Base-by-base conservation (phyloP, 148 eudicot species). In the Fagopyrum tataricum region DNA sequence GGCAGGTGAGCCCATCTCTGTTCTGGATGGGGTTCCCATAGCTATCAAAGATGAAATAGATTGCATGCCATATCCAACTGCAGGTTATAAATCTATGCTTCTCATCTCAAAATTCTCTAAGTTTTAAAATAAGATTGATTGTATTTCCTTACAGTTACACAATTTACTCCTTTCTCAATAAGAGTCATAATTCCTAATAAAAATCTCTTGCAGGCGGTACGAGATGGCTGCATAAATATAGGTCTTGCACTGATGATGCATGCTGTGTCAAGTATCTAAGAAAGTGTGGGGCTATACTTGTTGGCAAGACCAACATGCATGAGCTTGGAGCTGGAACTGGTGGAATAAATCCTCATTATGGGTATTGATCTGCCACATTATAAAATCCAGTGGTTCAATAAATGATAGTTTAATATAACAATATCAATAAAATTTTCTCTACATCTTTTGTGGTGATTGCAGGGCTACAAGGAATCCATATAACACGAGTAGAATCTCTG, bases 301-400 rank as follows among this genome's bases (percentile, higher is more conserved):
- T 96, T 49, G 99, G 99, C 23, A 96, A 96, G 80, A 92, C 99
- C 39, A 96, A 96, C 76, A 96, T 96, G 99, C 99, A 96, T 81
- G 99, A 96, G 80, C 96, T 96, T 71, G 99, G 99, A 51, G 90
- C 94, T 18, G 99, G 99, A 68, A 80, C 86, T n/a, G 90, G 96
- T 83, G 99, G 99, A 53, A 92, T 96, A 72, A 96, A 96, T 81
- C 99, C 99, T 84, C 97, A 96, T 80, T 90, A 96, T 14, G 97
- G 99, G 99, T 96, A 70, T 10, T 15, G 15, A 15, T 23, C 41
- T n/a, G 14, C 53, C 53, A 13, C 18, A 49, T 15, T 49, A 49
- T 49, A 1, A 55, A 55, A 55, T 24, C 61, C 18, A 55, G 24
- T 18, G 24, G 2, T 55, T 55, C 56, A 52, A 52, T 17, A 46